Evolutionary conservation across 2,329 filamentous ascomycete species (phyloP).

Genomic region (Trichoderma sp.): DNA sequence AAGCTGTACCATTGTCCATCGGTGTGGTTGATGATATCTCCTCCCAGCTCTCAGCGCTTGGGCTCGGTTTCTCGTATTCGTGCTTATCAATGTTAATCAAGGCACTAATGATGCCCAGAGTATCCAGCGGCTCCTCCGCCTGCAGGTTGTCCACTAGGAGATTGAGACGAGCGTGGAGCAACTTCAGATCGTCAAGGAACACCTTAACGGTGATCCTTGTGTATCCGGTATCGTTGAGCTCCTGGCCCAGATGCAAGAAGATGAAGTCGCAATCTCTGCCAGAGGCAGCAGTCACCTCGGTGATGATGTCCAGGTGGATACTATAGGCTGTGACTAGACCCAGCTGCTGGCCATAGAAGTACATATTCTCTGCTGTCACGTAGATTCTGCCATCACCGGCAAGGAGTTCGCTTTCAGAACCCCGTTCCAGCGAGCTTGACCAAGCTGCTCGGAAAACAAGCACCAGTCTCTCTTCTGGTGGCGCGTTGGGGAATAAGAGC

Average conservation of each 20-base stretch:
- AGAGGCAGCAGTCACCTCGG: conserved; percentile 84
- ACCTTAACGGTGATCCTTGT: conserved; percentile 84
- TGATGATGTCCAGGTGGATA: conserved; percentile 71
- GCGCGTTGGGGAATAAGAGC: conserved; percentile 80
- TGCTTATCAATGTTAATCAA: conserved; percentile 73
- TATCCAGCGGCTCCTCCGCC: conserved; percentile 63
- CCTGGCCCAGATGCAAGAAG: conserved; percentile 71
- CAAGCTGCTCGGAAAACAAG: conserved; percentile 92
- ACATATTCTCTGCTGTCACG: conserved; percentile 81
- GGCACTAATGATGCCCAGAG: conserved; percentile 68
- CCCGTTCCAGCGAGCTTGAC: conserved; percentile 51
- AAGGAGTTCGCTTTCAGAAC: conserved; percentile 47
- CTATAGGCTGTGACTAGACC: conserved; percentile 83
- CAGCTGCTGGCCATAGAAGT: conserved; percentile 95
- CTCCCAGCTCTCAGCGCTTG: conserved; percentile 87
- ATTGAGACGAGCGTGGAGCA: conserved; percentile 81
- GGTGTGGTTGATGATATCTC: conserved; percentile 64
- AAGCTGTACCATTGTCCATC: conserved; percentile 53
- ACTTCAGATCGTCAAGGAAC: conserved; percentile 80
- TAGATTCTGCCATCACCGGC: conserved; percentile 72
- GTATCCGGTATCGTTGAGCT: conserved; percentile 60
- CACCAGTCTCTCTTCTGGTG: conserved; percentile 75
- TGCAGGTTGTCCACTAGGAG: conserved; percentile 79
- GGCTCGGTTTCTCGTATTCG: conserved; percentile 56
- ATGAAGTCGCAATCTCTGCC: conserved; percentile 92